Conservation (phyloP, 768 basidiomycete genomes). For the Mycena capillaripes region DNA sequence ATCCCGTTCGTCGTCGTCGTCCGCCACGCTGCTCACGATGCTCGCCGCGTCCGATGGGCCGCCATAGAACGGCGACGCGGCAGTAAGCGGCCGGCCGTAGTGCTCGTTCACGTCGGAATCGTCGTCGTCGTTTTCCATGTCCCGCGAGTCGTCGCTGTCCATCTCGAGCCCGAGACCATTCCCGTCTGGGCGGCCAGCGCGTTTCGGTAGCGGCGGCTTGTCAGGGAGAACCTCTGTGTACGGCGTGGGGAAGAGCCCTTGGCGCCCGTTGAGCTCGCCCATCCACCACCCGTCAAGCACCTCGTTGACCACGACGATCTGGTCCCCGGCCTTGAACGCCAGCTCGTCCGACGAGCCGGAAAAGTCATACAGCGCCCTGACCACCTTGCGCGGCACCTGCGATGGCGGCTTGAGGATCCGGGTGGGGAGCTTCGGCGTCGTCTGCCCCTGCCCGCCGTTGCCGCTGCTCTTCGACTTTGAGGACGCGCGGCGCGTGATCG, state of each 20-base stretch:
- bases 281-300: slow-evolving; percentile 95
- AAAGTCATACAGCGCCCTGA: slow-evolving; percentile 84
- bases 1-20: slow-evolving; percentile 57
- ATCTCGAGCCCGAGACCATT: slow-evolving; percentile 36
- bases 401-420: slow-evolving; percentile 68
- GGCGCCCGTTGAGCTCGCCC: slow-evolving; percentile 78
- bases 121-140: slow-evolving; percentile 39
- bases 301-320: slow-evolving; percentile 83
- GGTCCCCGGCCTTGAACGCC: slow-evolving; percentile 78
- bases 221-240: slow-evolving; percentile 71
- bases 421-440: slow-evolving; percentile 51
- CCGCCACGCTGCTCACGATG: slow-evolving; percentile 57
- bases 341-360: slow-evolving; percentile 83
- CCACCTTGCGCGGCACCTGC: slow-evolving; percentile 64
- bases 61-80: slow-evolving; percentile 60
- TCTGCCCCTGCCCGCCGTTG: slow-evolving; percentile 47
- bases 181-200: slow-evolving; percentile 37
- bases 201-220: slow-evolving; percentile 46
- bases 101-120: slow-evolving; percentile 51
- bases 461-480: slow-evolving; percentile 40
- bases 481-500: slow-evolving; percentile 41
- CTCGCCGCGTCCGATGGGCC: slow-evolving; percentile 58
- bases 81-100: slow-evolving; percentile 64
- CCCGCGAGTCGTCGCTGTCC: slow-evolving; percentile 35
- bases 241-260: slow-evolving; percentile 86